Conservation (phyloP, 495 filamentous ascomycete genomes). For the Xylaria palmicola region DNA sequence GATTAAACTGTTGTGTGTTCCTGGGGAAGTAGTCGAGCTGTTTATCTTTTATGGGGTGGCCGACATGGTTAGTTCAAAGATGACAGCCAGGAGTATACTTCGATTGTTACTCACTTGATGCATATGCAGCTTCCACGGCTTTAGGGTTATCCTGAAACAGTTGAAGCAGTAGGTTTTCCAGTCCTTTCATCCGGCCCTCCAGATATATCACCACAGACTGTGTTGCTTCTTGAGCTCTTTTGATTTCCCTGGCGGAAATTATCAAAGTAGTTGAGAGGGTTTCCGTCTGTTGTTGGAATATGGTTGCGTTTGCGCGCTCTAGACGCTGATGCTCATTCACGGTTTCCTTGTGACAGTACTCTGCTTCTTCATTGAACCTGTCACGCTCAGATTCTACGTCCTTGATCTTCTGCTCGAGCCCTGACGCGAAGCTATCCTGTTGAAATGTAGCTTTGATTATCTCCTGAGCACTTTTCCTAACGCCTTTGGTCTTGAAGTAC, state of each 20-base stretch:
- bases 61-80: background rate
- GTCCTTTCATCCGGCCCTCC: background rate
- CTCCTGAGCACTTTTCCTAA: background rate
- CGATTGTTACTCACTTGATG: background rate
- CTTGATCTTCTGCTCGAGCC: background rate
- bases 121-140: background rate
- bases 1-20: background rate
- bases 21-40: background rate
- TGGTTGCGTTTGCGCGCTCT: background rate
- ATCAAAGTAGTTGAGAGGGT: background rate
- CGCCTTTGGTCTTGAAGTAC: background rate
- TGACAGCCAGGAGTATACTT: background rate
- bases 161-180: background rate
- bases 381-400: background rate
- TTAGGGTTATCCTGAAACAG: background rate
- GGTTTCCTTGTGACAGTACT: background rate
- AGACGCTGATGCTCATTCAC: background rate
- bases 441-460: background rate
- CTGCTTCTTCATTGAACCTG: background rate
- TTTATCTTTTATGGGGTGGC: background rate
- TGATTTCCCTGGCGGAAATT: background rate
- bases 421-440: background rate
- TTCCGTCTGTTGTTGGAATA: background rate
- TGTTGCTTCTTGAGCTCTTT: background rate
- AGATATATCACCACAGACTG: background rate